These are phyloP conservation scores for Viridothelium virens DNA, from an alignment of 495 filamentous ascomycete species.

Conservation along the genomic window DNA sequence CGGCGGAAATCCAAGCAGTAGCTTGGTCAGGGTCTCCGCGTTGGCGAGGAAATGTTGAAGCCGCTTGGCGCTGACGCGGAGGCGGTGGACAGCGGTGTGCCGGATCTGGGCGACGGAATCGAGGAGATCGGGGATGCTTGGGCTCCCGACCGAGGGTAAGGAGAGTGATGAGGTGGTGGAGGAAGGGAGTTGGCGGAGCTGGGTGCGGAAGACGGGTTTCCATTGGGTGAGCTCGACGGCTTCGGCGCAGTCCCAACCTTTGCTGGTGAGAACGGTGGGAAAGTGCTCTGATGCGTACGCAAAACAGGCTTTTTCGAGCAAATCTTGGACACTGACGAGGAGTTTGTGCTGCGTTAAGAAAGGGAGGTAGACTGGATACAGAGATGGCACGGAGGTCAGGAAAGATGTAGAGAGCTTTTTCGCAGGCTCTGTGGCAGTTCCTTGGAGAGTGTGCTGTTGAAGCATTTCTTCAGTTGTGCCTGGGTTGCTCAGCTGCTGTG, in stretches of 20 bases:
- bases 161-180: too few relatives aligned
- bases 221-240: constrained; percentile 13
- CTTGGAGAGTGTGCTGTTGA: not conserved
- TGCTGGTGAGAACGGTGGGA: not conserved
- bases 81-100: constrained; percentile 16
- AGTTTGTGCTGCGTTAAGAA: constrained; percentile 11
- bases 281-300: not conserved
- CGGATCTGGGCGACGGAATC: constrained; percentile 8
- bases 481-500: not conserved
- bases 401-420: not conserved
- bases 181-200: not conserved
- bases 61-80: constrained; percentile 10
- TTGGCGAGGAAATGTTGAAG: not conserved
- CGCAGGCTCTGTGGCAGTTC: not conserved
- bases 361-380: constrained; percentile 16
- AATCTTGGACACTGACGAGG: constrained; percentile 10
- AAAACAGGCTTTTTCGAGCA: constrained; percentile 16
- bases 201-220: not conserved
- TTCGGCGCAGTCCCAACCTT: constrained; percentile 14
- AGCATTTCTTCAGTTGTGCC: too few relatives aligned
- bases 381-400: constrained; percentile 5
- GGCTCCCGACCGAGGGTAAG: not conserved
- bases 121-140: not conserved
- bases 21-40: too few relatives aligned
- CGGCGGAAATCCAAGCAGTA: too few relatives aligned